Evolutionary conservation across 1,139 yeast species (phyloP).

Genomic region (Kodamaea sp.): DNA sequence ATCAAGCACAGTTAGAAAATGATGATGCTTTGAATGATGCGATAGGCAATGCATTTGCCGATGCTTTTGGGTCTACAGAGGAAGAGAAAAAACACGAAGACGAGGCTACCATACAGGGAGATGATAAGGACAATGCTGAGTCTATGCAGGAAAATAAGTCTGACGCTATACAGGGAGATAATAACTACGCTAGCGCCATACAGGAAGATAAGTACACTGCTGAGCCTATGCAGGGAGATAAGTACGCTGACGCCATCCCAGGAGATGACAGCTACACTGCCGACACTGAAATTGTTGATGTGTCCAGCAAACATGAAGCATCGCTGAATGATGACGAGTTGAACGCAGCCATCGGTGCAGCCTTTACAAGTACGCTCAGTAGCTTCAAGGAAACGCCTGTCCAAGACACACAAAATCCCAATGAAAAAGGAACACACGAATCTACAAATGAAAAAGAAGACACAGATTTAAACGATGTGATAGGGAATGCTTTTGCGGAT

Average conservation of each 20-base stretch:
- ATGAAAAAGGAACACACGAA: neutral
- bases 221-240: no score
- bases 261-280: neutral
- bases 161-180: no score
- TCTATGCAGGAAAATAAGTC: no score
- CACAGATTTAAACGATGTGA: constrained; percentile 11
- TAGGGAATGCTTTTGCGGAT: constrained; percentile 12
- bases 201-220: no score
- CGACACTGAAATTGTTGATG: neutral
- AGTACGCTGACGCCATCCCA: constrained; percentile 1
- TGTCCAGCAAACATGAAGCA: neutral
- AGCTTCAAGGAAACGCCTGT: no score
- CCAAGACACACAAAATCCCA: no score
- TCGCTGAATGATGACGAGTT: neutral
- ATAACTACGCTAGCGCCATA: no score
- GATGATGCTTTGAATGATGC: constrained; percentile 13
- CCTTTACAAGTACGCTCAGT: no score
- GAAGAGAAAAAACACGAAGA: neutral
- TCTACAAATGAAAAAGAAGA: neutral
- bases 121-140: no score
- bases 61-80: constrained; percentile 10
- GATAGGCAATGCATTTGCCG: constrained; percentile 10
- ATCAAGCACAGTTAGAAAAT: constrained; percentile 3
- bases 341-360: no score
- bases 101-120: neutral